Percentiles rank a stretch among this genome's conserved stretches.
phyloP scores from a whole-genome alignment of 2,329 filamentous ascomycete genomes.

The Eurotiales sp. region DNA sequence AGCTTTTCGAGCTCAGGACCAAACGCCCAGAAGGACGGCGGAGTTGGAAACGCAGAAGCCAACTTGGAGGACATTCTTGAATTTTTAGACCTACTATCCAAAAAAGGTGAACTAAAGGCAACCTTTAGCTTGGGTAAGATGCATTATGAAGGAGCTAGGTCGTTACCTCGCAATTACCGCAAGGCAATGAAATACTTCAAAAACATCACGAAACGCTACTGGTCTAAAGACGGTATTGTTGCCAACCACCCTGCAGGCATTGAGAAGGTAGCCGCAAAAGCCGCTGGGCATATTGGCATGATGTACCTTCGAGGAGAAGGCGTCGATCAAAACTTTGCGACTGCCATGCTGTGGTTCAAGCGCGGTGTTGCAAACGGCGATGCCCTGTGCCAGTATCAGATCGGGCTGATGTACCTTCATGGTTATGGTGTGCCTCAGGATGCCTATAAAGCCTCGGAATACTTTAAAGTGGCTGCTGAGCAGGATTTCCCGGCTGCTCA shows the following conservation, averaged over 20 bases:
- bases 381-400: conserved; percentile 75
- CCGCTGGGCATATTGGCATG: conserved; percentile 79
- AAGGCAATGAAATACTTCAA: conserved; percentile 78
- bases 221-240: conserved; percentile 71
- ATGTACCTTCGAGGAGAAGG: conserved; percentile 90
- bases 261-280: conserved; percentile 76
- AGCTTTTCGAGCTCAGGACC: conserved; percentile 82
- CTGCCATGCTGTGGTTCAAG: conserved; percentile 78
- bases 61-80: conserved; percentile 92
- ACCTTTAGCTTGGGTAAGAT: conserved; percentile 81
- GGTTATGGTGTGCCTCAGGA: conserved; percentile 71
- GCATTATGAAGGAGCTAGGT: conserved; percentile 81
- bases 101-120: conserved; percentile 83
- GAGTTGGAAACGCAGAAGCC: conserved; percentile 75
- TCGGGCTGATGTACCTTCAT: conserved; percentile 78
- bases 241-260: conserved; percentile 66
- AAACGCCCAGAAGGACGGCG: conserved; percentile 70
- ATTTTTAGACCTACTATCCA: conserved; percentile 83
- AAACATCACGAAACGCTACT: conserved; percentile 74
- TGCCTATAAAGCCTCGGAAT: conserved; percentile 66
- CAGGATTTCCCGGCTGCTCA: conserved; percentile 77
- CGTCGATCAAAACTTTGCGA: conserved; percentile 70
- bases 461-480: conserved; percentile 74
- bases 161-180: conserved; percentile 67
- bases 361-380: conserved; percentile 73